These are phyloP conservation scores for Coemansia sp. DNA, from an alignment of 192 early-diverging fungal species.

Conservation along the genomic window DNA sequence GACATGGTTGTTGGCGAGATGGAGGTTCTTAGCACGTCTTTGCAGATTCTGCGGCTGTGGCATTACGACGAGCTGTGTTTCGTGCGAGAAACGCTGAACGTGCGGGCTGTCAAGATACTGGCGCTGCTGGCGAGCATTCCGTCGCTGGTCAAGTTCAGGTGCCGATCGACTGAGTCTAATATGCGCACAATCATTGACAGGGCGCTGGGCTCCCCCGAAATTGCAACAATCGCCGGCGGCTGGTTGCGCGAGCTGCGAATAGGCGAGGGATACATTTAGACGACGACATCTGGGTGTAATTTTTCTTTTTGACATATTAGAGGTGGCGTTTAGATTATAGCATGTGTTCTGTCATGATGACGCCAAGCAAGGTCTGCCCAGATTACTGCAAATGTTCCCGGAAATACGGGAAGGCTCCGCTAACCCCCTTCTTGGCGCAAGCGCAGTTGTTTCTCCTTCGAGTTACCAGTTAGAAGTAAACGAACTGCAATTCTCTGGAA, in stretches of 20 bases:
- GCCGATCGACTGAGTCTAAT: neutral
- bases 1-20: conserved; percentile 4
- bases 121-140: conserved; percentile 23
- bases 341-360: neutral
- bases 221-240: conserved; percentile 1
- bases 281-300: neutral
- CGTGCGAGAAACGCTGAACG: conserved; percentile 7
- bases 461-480: no score
- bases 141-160: conserved; percentile 19
- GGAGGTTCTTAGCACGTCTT: conserved; percentile 2
- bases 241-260: conserved; percentile 21
- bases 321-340: neutral
- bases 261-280: conserved; percentile 25
- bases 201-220: neutral
- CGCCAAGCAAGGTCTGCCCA: neutral
- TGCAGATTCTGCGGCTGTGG: conserved; percentile 37
- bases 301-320: neutral
- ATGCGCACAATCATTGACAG: conserved; percentile 17
- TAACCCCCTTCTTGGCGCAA: no score
- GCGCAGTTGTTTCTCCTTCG: no score
- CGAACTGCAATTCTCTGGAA: no score
- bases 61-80: conserved; percentile 20
- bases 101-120: conserved; percentile 16
- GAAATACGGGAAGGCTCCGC: neutral
- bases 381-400: neutral